Conservation (phyloP, 768 basidiomycete species). For the Royoungia palumana region DNA sequence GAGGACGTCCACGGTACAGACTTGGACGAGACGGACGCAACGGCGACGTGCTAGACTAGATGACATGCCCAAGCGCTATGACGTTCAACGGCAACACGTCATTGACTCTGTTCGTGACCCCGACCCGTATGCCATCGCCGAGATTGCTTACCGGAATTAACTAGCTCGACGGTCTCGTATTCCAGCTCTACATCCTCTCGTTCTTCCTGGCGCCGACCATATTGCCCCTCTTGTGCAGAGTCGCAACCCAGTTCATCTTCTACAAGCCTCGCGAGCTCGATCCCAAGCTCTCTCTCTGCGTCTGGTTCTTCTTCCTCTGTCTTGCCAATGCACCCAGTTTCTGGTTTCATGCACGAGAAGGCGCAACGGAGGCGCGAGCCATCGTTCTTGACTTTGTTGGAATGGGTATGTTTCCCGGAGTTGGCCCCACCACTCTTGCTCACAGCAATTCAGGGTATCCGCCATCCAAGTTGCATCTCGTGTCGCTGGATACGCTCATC, state of each 20-base stretch:
- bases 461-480: conserved; percentile 64
- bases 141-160: conserved; percentile 10
- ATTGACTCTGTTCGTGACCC: conserved; percentile 54
- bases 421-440: conserved; percentile 3
- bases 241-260: conserved; percentile 62
- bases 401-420: conserved; percentile 48
- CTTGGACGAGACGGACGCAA: conserved; percentile 5
- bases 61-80: conserved; percentile 58
- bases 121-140: not conserved
- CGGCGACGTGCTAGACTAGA: conserved; percentile 27
- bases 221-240: conserved; percentile 37
- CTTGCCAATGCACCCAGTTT: conserved; percentile 57
- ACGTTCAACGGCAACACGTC: conserved; percentile 70
- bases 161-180: conserved; percentile 67
- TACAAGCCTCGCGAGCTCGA: conserved; percentile 67
- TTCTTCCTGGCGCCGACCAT: conserved; percentile 75
- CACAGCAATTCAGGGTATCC: conserved; percentile 40
- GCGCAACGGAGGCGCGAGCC: conserved; percentile 53
- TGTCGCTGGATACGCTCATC: conserved; percentile 66
- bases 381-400: conserved; percentile 79
- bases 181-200: conserved; percentile 71
- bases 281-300: conserved; percentile 59
- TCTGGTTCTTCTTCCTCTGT: conserved; percentile 59
- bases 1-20: not conserved
- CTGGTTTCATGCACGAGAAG: conserved; percentile 56